Conservation (phyloP, 2,329 filamentous ascomycete species). For the Colletotrichum filicis region DNA sequence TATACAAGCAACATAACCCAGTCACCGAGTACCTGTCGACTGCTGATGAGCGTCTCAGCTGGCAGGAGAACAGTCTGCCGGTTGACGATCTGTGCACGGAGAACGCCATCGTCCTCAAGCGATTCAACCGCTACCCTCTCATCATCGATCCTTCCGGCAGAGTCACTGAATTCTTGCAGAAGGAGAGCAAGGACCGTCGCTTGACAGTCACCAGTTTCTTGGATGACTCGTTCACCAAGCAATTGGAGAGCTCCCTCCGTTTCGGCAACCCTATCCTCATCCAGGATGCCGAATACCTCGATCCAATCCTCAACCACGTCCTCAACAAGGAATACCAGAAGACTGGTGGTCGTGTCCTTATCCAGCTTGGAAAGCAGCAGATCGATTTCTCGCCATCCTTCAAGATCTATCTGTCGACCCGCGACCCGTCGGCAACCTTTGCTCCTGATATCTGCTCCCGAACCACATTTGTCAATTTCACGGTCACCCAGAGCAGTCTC, state of each 20-base stretch:
- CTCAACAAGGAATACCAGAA: slow-evolving; percentile 99
- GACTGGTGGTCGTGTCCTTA: slow-evolving; percentile 96
- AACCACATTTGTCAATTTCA: slow-evolving; percentile 99
- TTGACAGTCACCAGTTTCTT: slow-evolving; percentile 98
- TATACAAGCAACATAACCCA: slow-evolving; percentile 92
- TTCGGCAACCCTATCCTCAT: slow-evolving; percentile 99
- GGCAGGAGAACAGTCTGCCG: slow-evolving; percentile 93
- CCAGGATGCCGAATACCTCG: slow-evolving; percentile 96
- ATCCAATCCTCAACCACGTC: slow-evolving; percentile 97
- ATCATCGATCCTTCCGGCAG: slow-evolving; percentile 98
- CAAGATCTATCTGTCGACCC: slow-evolving; percentile 92
- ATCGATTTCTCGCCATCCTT: slow-evolving; percentile 99
- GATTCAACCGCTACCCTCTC: slow-evolving; percentile 97
- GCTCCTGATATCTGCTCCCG: slow-evolving; percentile 97
- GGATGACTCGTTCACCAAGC: slow-evolving; percentile 97
- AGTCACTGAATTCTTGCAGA: slow-evolving; percentile 93
- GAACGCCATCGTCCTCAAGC: slow-evolving; percentile 96
- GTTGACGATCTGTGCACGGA: slow-evolving; percentile 98
- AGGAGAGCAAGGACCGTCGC: slow-evolving; percentile 91
- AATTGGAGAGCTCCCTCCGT: slow-evolving; percentile 93
- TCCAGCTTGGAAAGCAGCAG: slow-evolving; percentile 97
- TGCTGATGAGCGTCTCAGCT: slow-evolving; percentile 91
- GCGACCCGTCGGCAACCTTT: slow-evolving; percentile 95
- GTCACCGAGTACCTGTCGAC: slow-evolving; percentile 97
- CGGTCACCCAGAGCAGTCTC: slow-evolving; percentile 97